Evolutionary conservation across 2,329 filamentous ascomycete genomes (phyloP), one percentile per base, ranked within the genome.

Genomic region (Penicillium palitans): DNA sequence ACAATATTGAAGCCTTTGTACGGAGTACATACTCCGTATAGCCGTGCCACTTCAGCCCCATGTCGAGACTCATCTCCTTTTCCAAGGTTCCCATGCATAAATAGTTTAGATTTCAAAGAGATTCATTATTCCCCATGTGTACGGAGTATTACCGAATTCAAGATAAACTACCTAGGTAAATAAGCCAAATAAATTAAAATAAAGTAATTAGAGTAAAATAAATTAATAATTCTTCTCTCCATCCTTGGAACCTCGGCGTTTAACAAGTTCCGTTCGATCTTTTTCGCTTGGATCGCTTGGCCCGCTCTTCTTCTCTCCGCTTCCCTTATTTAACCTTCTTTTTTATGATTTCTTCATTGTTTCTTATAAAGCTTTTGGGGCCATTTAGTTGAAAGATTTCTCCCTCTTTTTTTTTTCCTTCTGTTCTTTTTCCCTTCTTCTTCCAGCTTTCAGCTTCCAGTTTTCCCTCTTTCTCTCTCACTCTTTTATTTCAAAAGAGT

Each of bases 291-390:
- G 56, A 58, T 58, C 51, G 56, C 58, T 57, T 61, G 59, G 55
- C 51, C 57, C 52, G 46, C 58, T 53, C 59, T 57, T 57, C 48
- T 59, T 61, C 60, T 66, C 61, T 55, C 55, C 46, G 59, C 52
- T 58, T 65, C 58, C 59, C 58, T 63, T 65, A 67, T 67, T 68
- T 67, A 68, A 68, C 67, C 68, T 69, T 68, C 61, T 68, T 69
- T 67, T 52, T 47, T 35, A 29, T 54, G 37, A 64, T 65, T 61
- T 65, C 61, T 63, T 60, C 55, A 58, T 57, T 51, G 55, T 55
- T 49, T 54, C 57, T 63, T 49, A 61, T 54, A 55, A 55, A 58
- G 49, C 42, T 53, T 55, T 62, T 55, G 45, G 47, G 42, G 42
- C 40, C 42, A 44, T 51, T 56, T 50, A n/a, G 10, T 13, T n/a